These are phyloP conservation scores for Escovopsis sp. DNA, from an alignment of 2,329 filamentous ascomycete genomes.

Conservation along the genomic window DNA sequence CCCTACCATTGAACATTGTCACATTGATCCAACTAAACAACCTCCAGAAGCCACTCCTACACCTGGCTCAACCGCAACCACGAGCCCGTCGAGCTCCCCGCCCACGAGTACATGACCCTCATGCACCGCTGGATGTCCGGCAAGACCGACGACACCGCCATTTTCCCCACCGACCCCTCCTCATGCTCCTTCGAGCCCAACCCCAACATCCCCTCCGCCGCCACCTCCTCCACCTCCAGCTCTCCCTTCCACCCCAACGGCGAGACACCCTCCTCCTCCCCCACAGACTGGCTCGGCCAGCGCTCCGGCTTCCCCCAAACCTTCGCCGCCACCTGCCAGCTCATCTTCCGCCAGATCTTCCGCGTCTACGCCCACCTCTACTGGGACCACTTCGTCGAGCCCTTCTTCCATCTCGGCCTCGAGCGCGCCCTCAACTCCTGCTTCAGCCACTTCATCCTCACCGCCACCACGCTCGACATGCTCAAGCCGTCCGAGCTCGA, in stretches of 20 bases:
- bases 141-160: conserved; percentile 70
- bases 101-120: conserved; percentile 76
- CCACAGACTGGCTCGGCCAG: conserved; percentile 65
- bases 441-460: conserved; percentile 66
- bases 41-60: conserved; percentile 58
- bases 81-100: conserved; percentile 73
- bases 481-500: conserved; percentile 73
- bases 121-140: conserved; percentile 90
- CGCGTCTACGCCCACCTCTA: conserved; percentile 91
- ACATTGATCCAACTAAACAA: too few species aligned
- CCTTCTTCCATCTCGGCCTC: conserved; percentile 61
- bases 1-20: neutral
- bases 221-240: conserved; percentile 58
- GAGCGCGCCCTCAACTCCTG: conserved; percentile 67
- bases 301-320: conserved; percentile 73
- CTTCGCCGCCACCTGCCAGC: conserved; percentile 72
- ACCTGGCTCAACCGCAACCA: conserved; percentile 54
- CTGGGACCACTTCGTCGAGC: conserved; percentile 75
- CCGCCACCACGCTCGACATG: conserved; percentile 61
- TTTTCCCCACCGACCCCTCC: conserved; percentile 71
- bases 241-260: conserved; percentile 41
- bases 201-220: conserved; percentile 35
- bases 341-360: conserved; percentile 91
- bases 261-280: conserved; percentile 34
- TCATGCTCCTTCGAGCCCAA: conserved; percentile 44